These are phyloP conservation scores for Salvia splendens DNA, from an alignment of 257 asterid species.

Conservation along the genomic window DNA sequence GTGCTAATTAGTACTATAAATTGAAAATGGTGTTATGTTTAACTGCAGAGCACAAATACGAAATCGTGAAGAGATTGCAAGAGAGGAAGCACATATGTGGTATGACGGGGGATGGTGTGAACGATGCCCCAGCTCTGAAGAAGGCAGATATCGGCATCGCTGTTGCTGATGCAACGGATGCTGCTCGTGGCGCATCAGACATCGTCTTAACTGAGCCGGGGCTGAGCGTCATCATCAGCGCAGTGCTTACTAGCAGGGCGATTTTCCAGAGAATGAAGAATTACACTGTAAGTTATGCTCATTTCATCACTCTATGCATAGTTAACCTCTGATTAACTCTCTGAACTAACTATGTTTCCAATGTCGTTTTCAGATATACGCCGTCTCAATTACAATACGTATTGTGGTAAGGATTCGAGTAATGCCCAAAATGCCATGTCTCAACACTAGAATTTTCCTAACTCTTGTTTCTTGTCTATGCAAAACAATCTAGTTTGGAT, in stretches of 20 bases:
- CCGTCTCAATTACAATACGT: constrained; percentile 91
- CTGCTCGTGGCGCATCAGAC: constrained; percentile 88
- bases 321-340: not conserved
- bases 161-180: constrained; percentile 97
- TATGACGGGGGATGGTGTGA: constrained; percentile 98
- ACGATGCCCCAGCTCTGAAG: constrained; percentile 95
- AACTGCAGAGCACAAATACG: constrained; percentile 81
- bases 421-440: not conserved
- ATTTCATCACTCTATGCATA: constrained; percentile 1
- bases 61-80: constrained; percentile 88
- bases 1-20: not conserved
- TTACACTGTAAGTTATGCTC: constrained; percentile 60
- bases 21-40: not conserved
- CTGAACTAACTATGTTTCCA: constrained; percentile 13
- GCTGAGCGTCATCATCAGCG: constrained; percentile 83
- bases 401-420: constrained; percentile 63
- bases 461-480: not conserved
- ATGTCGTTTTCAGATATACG: constrained; percentile 64
- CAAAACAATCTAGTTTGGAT: constrained; percentile 71
- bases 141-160: constrained; percentile 96
- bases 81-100: constrained; percentile 93
- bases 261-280: constrained; percentile 96
- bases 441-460: not conserved
- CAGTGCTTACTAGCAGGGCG: constrained; percentile 88
- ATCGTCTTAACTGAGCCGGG: constrained; percentile 91